These are phyloP conservation scores for Phellinidium pouzarii DNA, from an alignment of 1,284 basidiomycete species.

Conservation along the genomic window DNA sequence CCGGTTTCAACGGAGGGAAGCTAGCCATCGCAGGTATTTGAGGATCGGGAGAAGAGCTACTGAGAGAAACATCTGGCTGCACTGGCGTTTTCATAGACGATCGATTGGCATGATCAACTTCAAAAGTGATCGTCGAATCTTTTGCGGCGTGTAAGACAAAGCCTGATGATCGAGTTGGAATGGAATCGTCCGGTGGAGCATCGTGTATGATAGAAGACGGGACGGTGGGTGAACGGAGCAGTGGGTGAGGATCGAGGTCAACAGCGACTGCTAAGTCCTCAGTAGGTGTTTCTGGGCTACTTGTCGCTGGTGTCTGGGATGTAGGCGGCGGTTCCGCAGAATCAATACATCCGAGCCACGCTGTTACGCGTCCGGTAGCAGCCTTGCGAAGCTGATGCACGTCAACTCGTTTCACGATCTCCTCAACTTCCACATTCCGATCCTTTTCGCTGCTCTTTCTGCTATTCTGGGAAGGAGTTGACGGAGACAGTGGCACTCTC, in stretches of 20 bases:
- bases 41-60: neutral
- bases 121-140: constrained; percentile 8
- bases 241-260: constrained; percentile 23
- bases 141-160: constrained; percentile 16
- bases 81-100: neutral
- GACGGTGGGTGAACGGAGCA: constrained; percentile 10
- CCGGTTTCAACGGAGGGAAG: constrained; percentile 17
- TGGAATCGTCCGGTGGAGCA: neutral
- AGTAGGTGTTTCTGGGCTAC: constrained; percentile 22
- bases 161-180: constrained; percentile 17
- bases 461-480: constrained; percentile 25
- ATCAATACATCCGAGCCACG: constrained; percentile 64
- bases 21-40: neutral
- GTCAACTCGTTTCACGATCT: constrained; percentile 27
- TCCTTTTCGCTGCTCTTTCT: constrained; percentile 22
- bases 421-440: constrained; percentile 18
- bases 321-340: constrained; percentile 37
- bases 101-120: neutral
- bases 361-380: constrained; percentile 66
- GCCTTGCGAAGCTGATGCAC: constrained; percentile 38
- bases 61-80: neutral
- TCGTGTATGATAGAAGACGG: neutral
- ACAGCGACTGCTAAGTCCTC: constrained; percentile 24
- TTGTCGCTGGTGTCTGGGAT: constrained; percentile 23
- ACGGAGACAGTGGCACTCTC: constrained; percentile 14